Conservation (phyloP, 2,329 filamentous ascomycete species). For the Aspergillus latus region DNA sequence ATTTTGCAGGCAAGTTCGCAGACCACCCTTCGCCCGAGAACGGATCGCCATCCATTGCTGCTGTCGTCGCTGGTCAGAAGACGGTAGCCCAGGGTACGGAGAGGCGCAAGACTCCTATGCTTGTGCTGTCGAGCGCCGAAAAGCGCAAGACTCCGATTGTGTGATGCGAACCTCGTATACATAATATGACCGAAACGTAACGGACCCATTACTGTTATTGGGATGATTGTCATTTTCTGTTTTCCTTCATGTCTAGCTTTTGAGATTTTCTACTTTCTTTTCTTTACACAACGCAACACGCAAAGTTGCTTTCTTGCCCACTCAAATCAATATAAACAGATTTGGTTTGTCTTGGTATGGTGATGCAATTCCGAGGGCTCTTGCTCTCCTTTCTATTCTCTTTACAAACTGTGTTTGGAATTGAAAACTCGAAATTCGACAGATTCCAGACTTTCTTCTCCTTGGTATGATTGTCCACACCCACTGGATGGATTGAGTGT, state of each 20-base stretch:
- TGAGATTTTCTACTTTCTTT: conserved; percentile 3
- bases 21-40: conserved; percentile 37
- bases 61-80: conserved; percentile 53
- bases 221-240: conserved; percentile 26
- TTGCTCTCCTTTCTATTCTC: conserved; percentile 4
- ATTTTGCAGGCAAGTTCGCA: conserved; percentile 57
- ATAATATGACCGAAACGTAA: conserved; percentile 39
- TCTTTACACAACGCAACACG: not conserved
- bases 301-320: not conserved
- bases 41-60: conserved; percentile 39
- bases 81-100: conserved; percentile 55
- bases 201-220: conserved; percentile 22
- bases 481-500: conserved; percentile 16
- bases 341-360: conserved; percentile 3
- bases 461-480: conserved; percentile 8
- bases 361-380: not conserved
- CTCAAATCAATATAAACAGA: not conserved
- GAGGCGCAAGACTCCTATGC: conserved; percentile 79
- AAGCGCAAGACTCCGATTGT: conserved; percentile 77
- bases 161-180: conserved; percentile 43
- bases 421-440: conserved; percentile 6
- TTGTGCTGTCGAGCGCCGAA: conserved; percentile 84
- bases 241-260: conserved; percentile 7
- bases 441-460: not conserved
- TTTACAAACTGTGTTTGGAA: conserved; percentile 13